phyloP scores from a whole-genome alignment of 202 grass and related monocot species.

The Carex arenaria region DNA sequence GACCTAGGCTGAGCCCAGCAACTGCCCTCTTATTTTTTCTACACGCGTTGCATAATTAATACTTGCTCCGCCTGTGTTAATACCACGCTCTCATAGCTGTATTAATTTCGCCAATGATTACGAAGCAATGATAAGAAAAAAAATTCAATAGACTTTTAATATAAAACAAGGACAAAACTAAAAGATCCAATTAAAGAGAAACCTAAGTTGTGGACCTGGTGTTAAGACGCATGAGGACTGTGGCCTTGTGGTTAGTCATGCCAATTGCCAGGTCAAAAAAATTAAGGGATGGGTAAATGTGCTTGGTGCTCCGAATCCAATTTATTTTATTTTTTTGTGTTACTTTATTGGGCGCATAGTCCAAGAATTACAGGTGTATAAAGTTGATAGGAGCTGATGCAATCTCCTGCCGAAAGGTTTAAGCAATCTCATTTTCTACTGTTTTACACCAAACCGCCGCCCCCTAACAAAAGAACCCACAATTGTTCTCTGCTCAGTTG shows the following conservation, averaged over 20 bases:
- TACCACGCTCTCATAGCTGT: background rate
- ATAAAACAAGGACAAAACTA: background rate
- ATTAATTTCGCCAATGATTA: slow-evolving; percentile 11
- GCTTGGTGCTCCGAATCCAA: background rate
- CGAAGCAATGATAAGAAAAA: background rate
- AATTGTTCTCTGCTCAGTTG: background rate
- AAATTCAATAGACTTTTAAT: background rate
- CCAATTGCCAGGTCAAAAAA: background rate
- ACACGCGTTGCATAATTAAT: slow-evolving; percentile 2
- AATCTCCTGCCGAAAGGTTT: slow-evolving; percentile 22
- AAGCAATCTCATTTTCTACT: slow-evolving; percentile 11
- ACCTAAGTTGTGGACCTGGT: background rate
- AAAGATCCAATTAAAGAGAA: background rate
- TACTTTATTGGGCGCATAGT: background rate
- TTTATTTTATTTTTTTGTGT: background rate
- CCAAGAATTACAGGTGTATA: slow-evolving; percentile 10
- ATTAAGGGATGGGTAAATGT: slow-evolving; percentile 9
- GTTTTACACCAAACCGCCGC: slow-evolving; percentile 10
- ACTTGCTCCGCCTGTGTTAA: background rate
- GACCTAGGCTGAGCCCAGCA: slow-evolving; percentile 2
- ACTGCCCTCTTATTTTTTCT: background rate
- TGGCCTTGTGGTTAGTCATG: background rate
- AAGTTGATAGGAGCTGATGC: slow-evolving; percentile 20
- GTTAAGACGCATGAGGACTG: background rate
- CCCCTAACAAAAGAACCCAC: background rate